Evolutionary conservation across 73 alveolate species (phyloP), one percentile per base, ranked within the genome.

Genomic region (Stentor roeselii): DNA sequence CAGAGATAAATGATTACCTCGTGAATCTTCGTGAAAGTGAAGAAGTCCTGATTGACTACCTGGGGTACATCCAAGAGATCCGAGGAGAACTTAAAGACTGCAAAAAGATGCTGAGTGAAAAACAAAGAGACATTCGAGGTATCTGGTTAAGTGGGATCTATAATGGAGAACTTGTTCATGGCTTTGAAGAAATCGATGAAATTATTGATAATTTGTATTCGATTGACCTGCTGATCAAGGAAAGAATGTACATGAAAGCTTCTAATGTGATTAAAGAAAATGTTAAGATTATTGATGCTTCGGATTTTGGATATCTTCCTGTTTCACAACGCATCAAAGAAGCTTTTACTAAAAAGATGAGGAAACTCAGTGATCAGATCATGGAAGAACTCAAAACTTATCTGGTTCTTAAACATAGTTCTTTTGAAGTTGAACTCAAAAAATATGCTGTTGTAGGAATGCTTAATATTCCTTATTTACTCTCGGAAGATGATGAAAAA

Each of bases 311-410:
- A 27, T 67, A 67, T 2, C 34, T 67, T 1, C 80, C 80, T 0
- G 80, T 67, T 2, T 67, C 41, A 21, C 80, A 67, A 67, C 21
- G 80, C 21, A 67, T 67, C n/a, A 67, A 67, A 67, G 80, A 67
- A 67, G 80, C 80, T 2, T 67, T 67, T 67, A n/a, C n/a, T 11
- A 67, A 67, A 21, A 67, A 67, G 37, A n/a, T 67, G 2, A 67
- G 34, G 2, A 32, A 67, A 21, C 37, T 67, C 42, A 67, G 41
- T 1, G 80, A 67, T n/a, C n/a, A 67, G 1, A 67, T 67, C 14
- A 67, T 67, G 37, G 80, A 21, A 67, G 80, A 67, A 32, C 80
- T 67, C 27, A 67, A 32, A 32, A 27, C 50, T 67, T 67, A 27
- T 21, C 34, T 67, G 34, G 15, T 67, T 30, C 11, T 67, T 15